Base-by-base conservation (phyloP, 352 stramenopile species). In the Phytophthora citrophthora region DNA sequence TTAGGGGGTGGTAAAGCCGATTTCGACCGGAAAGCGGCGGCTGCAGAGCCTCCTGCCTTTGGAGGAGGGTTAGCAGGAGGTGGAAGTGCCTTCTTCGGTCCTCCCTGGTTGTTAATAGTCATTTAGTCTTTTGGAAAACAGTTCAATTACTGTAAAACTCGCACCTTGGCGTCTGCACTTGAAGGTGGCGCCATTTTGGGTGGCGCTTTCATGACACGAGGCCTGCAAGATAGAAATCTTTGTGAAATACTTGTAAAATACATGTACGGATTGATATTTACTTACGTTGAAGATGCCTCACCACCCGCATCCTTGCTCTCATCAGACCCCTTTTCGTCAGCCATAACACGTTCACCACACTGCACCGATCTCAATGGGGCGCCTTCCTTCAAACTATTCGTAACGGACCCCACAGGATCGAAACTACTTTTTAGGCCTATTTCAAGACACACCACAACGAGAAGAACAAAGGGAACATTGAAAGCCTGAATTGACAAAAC, bases 51-150 rank as follows among this genome's bases (percentile, higher is more conserved):
- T 1, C 62, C 71, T 36, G 79, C 65, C 36, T 89, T 83, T 26
- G 83, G 86, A 11, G 86, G 86, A 46, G 86, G 81, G 15, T 90
- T 89, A 2, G 79, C 76, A 4, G 86, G 86, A 29, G 83, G 86
- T 4, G 86, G 86, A 5, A 91, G 48, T 12, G 73, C 73, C 36
- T 92, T 92, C 60, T 92, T 92, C 48, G 29, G 34, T 27, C 56
- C 48, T 32, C 51, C 47, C 66, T 74, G 29, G 6, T 38, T 27
- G n/a, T n/a, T 5, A 6, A 41, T 2, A 8, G 36, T 20, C 15
- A 8, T 20, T 57, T 36, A 11, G 46, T 48, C 10, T 29, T 11
- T n/a, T 20, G n/a, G 7, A 16, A 13, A n/a, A 20, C 20, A 16
- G 36, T 40, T 12, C n/a, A 26, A 45, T 45, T 32, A 34, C 1